phyloP scores from a whole-genome alignment of 208 protist genomes.

The Endotrypanum monterogeii region DNA sequence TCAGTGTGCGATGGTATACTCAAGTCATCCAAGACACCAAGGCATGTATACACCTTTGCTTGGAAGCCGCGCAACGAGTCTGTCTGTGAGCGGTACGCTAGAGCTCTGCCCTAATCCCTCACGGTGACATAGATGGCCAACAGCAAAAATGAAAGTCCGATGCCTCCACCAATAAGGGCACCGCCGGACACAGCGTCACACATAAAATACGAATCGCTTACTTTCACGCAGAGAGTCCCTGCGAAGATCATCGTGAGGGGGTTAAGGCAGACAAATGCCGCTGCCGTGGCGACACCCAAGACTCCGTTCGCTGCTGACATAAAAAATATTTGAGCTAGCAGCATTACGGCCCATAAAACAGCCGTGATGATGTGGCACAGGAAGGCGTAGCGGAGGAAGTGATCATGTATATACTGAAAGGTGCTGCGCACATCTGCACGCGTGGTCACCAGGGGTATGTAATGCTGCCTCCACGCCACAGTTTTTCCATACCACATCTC shows the following conservation, averaged over 20 bases:
- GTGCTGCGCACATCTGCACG: slow-evolving; percentile 16
- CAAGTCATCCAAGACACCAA: too few species aligned
- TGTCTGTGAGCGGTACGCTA: background rate
- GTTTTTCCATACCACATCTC: slow-evolving; percentile 60
- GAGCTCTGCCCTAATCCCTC: slow-evolving; percentile 11
- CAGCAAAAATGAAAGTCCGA: slow-evolving; percentile 56
- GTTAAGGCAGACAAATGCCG: slow-evolving; percentile 65
- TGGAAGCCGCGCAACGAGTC: too few species aligned
- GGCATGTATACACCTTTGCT: too few species aligned
- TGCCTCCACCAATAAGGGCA: slow-evolving; percentile 66
- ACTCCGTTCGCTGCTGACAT: slow-evolving; percentile 47
- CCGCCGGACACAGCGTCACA: slow-evolving; percentile 59
- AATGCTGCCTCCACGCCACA: slow-evolving; percentile 52
- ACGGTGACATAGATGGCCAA: slow-evolving; percentile 68
- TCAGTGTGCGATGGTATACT: too few species aligned
- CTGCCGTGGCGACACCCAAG: slow-evolving; percentile 63
- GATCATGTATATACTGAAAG: slow-evolving; percentile 49
- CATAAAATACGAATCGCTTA: slow-evolving; percentile 70
- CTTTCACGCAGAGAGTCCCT: slow-evolving; percentile 65
- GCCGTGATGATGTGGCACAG: slow-evolving; percentile 53
- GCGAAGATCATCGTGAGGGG: slow-evolving; percentile 68
- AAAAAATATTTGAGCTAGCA: slow-evolving; percentile 65
- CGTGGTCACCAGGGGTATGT: slow-evolving; percentile 65
- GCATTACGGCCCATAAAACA: slow-evolving; percentile 59
- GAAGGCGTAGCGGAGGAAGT: slow-evolving; percentile 66